Conservation (phyloP, 495 filamentous ascomycete species). For the Talaromyces proteolyticus region DNA sequence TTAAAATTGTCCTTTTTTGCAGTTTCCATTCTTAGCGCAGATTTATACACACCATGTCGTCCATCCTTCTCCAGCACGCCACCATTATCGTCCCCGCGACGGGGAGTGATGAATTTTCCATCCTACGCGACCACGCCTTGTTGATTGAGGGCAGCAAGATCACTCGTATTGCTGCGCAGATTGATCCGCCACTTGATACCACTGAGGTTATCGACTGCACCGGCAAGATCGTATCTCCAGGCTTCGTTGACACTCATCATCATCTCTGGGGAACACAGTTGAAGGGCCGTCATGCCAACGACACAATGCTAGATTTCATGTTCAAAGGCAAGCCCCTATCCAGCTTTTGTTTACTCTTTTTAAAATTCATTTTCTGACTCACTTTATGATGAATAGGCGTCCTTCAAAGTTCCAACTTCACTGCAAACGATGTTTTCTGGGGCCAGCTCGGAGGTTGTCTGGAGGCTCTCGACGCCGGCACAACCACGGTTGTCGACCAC, state of each 20-base stretch:
- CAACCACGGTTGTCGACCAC: slow-evolving; percentile 54
- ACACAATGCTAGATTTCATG: slow-evolving; percentile 36
- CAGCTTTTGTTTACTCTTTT: too few species aligned
- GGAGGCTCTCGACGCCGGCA: slow-evolving; percentile 48
- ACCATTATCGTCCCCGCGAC: slow-evolving; percentile 17
- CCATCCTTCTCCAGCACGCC: slow-evolving; percentile 16
- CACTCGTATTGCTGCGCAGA: slow-evolving; percentile 12
- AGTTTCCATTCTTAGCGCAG: too few species aligned
- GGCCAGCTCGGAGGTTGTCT: slow-evolving; percentile 47
- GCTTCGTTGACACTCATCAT: slow-evolving; percentile 55
- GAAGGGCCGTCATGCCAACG: slow-evolving; percentile 31
- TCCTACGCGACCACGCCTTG: slow-evolving; percentile 12
- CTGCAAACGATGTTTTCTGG: slow-evolving; percentile 45
- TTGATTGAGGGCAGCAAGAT: slow-evolving; percentile 27
- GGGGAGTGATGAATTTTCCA: slow-evolving; percentile 13
- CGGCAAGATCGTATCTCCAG: slow-evolving; percentile 50
- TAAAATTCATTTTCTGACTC: not conserved
- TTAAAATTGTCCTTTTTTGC: too few species aligned
- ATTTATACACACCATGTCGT: too few species aligned
- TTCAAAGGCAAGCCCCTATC: slow-evolving; percentile 15
- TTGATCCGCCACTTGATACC: slow-evolving; percentile 8
- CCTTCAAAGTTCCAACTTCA: slow-evolving; percentile 25
- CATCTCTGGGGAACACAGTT: slow-evolving; percentile 54
- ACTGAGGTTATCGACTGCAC: slow-evolving; percentile 43
- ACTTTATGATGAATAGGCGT: slow-evolving; percentile 15